Base-by-base conservation (phyloP, 2,329 filamentous ascomycete species). In the Rhinocladiella mackenziei region DNA sequence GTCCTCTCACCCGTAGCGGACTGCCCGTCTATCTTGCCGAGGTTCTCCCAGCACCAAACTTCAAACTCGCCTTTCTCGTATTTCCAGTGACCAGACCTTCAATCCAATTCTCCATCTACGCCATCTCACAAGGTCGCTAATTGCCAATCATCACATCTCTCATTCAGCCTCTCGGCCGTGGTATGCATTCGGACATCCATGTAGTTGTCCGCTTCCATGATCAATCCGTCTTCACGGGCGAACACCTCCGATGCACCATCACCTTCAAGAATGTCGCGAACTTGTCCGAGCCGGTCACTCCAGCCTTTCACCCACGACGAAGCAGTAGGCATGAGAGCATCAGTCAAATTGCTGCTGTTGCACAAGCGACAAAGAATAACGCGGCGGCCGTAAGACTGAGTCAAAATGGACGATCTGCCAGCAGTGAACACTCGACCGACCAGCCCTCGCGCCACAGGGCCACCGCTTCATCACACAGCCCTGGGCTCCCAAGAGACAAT, bases 201-300 rank as follows among this genome's bases (percentile, higher is more conserved):
- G 91, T 96, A 67, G 95, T 91, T 65, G 87, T 98, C 66, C 83
- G 84, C 70, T 98, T 91, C 86, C 84, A 88, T 65, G 86, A 94
- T 63, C 83, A 91, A 65, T 89, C 86, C 51, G 87, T 98, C 59
- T 98, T 97, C 69, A 87, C 92, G 45, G 92, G 92, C 67, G 92
- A 98, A 73, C 85, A 95, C 62, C 79, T 97, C 61, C 86, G 89
- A 70, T 97, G 92, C 69, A 89, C 83, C 56, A 94, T 98, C 65
- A 96, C 87, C 38, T 98, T 98, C 71, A 91, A 85, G 69, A 98
- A 98, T 64, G 77, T 89, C 37, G 72, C 76, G 20, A 65, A 60
- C 52, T 75, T 79, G 30, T 62, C 76, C 37, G 69, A 68, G 28
- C 60, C 56, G 48, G 55, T 53, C 42, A 58, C 59, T 32, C 61